Evolutionary conservation across 306 rosid genomes (phyloP).

Genomic region (Herpetospermum pedunculosum): DNA sequence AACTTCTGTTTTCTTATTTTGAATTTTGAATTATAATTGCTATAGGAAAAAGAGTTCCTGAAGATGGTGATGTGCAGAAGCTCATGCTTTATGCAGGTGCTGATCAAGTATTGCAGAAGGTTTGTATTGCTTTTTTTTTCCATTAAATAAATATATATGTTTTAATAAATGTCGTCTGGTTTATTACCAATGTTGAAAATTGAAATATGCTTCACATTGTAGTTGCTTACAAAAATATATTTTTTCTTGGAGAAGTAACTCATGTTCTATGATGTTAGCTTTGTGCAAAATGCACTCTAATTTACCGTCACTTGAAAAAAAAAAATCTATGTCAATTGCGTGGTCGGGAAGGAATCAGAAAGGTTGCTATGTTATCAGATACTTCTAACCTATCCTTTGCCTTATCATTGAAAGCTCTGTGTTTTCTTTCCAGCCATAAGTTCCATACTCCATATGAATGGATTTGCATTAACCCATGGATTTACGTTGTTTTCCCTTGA

Average conservation of each 20-base stretch:
- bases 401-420: neutral
- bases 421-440: neutral
- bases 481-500: neutral
- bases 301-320: neutral
- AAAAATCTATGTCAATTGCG: neutral
- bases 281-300: neutral
- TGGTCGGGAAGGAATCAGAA: neutral
- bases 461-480: neutral
- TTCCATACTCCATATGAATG: neutral
- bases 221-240: neutral
- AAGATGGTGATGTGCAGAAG: constrained; percentile 46
- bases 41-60: constrained; percentile 69
- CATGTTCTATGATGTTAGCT: neutral
- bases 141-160: neutral
- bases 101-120: constrained; percentile 73
- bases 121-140: constrained; percentile 12
- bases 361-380: neutral
- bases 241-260: neutral
- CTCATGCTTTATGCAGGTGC: constrained; percentile 55
- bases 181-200: neutral
- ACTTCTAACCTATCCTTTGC: neutral
- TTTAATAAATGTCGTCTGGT: neutral
- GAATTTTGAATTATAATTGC: constrained; percentile 2
- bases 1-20: constrained; percentile 3
- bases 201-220: neutral